phyloP scores from a whole-genome alignment of 2,329 filamentous ascomycete genomes.

The Cladophialophora psammophila region DNA sequence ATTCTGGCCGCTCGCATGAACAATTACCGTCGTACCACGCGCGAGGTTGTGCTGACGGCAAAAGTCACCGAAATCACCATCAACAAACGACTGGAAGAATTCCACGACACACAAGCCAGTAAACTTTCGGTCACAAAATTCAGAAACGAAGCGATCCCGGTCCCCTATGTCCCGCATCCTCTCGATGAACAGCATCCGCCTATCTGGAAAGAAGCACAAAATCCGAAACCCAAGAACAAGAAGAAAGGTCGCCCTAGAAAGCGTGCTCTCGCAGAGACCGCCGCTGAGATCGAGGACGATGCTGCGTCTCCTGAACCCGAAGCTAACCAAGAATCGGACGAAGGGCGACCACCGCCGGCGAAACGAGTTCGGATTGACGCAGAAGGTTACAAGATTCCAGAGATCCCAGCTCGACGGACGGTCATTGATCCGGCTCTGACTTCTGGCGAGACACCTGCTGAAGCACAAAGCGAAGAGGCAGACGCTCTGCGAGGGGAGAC shows the following conservation, averaged over 20 bases:
- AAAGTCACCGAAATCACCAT: conserved; percentile 96
- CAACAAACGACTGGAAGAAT: conserved; percentile 88
- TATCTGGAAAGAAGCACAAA: conserved; percentile 69
- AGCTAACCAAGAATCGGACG: conserved; percentile 58
- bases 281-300: conserved; percentile 57
- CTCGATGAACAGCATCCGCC: conserved; percentile 63
- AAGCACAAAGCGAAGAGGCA: conserved; percentile 10
- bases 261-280: conserved; percentile 44
- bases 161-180: conserved; percentile 57
- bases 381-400: conserved; percentile 73
- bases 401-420: conserved; percentile 40
- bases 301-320: conserved; percentile 48
- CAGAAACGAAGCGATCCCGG: conserved; percentile 55
- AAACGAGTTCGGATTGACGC: conserved; percentile 62
- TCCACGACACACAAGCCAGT: conserved; percentile 84
- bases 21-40: conserved; percentile 90
- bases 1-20: conserved; percentile 97
- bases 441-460: conserved; percentile 5
- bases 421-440: conserved; percentile 37
- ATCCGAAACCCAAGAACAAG: conserved; percentile 64
- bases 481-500: background rate
- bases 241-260: conserved; percentile 47
- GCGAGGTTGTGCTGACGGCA: conserved; percentile 97
- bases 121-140: conserved; percentile 89
- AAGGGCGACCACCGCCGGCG: conserved; percentile 37